Evolutionary conservation across 495 filamentous ascomycete species (phyloP), one percentile per base, ranked within the genome.

Genomic region (Neurospora sp.): DNA sequence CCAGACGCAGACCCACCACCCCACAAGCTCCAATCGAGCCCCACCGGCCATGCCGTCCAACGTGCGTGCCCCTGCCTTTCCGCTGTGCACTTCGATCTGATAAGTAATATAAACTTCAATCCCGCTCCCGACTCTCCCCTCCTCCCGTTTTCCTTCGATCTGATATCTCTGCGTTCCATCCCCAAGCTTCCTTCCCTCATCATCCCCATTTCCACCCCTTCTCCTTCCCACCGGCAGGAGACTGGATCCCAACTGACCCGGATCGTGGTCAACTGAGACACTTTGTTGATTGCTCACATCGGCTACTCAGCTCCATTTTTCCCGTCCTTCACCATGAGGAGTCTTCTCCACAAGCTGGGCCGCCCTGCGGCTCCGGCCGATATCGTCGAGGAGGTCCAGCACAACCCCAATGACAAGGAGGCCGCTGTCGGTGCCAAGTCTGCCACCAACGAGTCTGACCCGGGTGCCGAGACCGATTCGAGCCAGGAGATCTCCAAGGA

Each of bases 321-420:
- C 48, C 22, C 22, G 22, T 22, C 22, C 22, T 59, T 31, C 22
- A 27, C 16, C 18, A 40, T 72, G 37, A 70, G 42, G 42, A 71
- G 70, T 70, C 71, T 40, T 38, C 61, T 73, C 20, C 72, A 20
- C 40, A 73, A 44, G 35, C 68, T 37, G 44, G 27, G 40, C 40
- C 38, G 20, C 5, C 38, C 35, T 37, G 61, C 68, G 74, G 74
- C 27, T 76, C 22, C 42, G 70, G 39, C 18, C 69, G 38, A 40
- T 40, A 73, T 79, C 2, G 77, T 69, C 31, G 78, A 78, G 35
- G 71, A 76, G 48, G 31, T 68, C 5, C 35, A 71, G 22, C 73
- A 75, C 10, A 72, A 48, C 31, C 39, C 75, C 12, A 71, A 59
- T 61, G 77, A 78, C 74, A 77, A 78, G 71, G 75, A 78, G 38